Base-by-base conservation (phyloP, 176 grass and related monocot species). In the Pontederia paniculata region DNA sequence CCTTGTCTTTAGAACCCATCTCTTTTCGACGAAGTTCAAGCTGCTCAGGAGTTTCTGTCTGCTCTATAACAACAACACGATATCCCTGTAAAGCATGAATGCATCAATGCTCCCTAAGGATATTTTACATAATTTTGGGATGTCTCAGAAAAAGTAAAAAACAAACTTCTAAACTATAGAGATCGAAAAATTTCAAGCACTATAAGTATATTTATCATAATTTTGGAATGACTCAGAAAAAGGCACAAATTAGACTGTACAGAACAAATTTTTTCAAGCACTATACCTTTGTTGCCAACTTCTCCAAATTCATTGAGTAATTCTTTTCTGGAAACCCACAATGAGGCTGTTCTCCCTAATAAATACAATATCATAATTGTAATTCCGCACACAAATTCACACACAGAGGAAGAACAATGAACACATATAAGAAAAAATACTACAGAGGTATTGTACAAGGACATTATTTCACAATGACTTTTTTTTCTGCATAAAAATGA, bases 301-400 rank as follows among this genome's bases (percentile, higher is more conserved):
- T 97, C 72, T 97, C 91, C 72, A 87, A 82, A 87, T 89, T 86
- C 64, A 81, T 43, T 69, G 86, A 59, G 66, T 84, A 78, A 70
- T 97, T 97, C 79, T 96, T 97, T 72, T 97, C 91, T 25, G 91
- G 91, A 61, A 97, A 97, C 19, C 86, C 91, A 81, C 91, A 97
- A 55, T 97, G 91, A 76, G 91, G 91, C 65, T 97, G 82, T 49
- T 87, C 82, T 55, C 91, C 91, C 91, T 97, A 71, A 56, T 6
- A 23, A 78, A 54, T 46, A 68, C 25, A 76, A 23, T 42, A 80
- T 55, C 28, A 44, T 55, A 23, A 16, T 43, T 44, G 53, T 9
- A 21, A 62, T 41, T 17, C 7, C 41, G 42, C 12, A 19, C 10
- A 17, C 15, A 46, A 23, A 11, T 12, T 21, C n/a, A 22, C 9